Conservation (phyloP, 768 basidiomycete genomes). For the Inosperma sp. region DNA sequence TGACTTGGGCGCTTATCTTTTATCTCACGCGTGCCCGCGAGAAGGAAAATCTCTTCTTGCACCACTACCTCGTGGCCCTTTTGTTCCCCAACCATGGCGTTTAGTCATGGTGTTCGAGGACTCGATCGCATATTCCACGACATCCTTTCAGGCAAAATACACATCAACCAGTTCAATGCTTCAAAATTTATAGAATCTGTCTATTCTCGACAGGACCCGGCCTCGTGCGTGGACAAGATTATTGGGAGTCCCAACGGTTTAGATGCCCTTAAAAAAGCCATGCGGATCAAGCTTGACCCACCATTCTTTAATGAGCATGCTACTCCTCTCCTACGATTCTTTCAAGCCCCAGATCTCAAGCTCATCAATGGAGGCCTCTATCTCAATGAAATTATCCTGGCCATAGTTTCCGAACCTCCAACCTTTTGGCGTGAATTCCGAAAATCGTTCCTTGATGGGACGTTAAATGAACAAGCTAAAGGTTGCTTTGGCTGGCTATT, state of each 20-base stretch:
- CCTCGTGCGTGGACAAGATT: background rate
- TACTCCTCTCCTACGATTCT: constrained; percentile 32
- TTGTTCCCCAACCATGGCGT: background rate
- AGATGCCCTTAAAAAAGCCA: constrained; percentile 34
- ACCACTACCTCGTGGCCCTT: background rate
- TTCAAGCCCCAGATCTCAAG: constrained; percentile 35
- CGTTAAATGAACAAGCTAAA: constrained; percentile 33
- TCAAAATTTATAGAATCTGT: background rate
- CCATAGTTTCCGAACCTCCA: constrained; percentile 46
- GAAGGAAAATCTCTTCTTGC: background rate
- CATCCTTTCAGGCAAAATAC: background rate
- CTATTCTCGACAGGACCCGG: background rate
- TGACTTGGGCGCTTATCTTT: constrained; percentile 1
- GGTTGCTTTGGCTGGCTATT: constrained; percentile 46
- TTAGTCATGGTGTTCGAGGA: background rate
- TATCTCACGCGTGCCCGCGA: background rate
- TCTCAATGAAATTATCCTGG: constrained; percentile 35
- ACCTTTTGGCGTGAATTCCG: constrained; percentile 45
- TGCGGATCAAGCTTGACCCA: constrained; percentile 35
- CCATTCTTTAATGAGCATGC: constrained; percentile 43
- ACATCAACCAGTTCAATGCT: background rate
- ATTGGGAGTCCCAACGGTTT: constrained; percentile 26
- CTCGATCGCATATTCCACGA: background rate
- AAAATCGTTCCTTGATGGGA: constrained; percentile 31
- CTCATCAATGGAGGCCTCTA: constrained; percentile 39